Evolutionary conservation across 371 early-diverging fungal species (phyloP).

Genomic region (Nematocida homosporus): DNA sequence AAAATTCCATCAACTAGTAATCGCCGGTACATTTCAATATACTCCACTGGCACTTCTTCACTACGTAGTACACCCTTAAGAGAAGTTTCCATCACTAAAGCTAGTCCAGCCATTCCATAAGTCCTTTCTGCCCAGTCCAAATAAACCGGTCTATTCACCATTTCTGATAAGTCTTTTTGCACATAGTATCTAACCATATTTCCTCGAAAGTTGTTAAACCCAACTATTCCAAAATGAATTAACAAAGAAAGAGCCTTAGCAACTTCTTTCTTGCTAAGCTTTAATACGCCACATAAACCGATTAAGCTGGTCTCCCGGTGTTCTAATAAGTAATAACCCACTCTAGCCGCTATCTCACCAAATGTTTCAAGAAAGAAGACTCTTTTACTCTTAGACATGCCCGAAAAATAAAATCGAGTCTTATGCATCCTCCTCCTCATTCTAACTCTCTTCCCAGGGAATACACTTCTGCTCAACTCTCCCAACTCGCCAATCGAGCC

Average conservation of each 20-base stretch:
- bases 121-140: conserved; percentile 1
- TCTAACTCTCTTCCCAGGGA: too few relatives aligned
- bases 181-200: conserved; percentile 19
- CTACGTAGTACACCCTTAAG: neutral
- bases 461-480: too few relatives aligned
- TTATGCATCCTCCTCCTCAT: too few relatives aligned
- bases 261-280: conserved; percentile 5
- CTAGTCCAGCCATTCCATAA: conserved; percentile 3
- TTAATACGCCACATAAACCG: neutral
- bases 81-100: conserved; percentile 11
- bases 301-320: conserved; percentile 5
- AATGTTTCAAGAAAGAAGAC: conserved; percentile 42
- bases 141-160: conserved; percentile 39
- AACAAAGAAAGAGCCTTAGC: conserved; percentile 39
- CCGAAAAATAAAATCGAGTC: conserved; percentile 44
- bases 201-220: conserved; percentile 22
- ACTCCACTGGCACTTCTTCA: neutral
- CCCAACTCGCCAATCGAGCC: neutral
- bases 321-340: conserved; percentile 19
- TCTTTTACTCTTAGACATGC: conserved; percentile 15
- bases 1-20: conserved; percentile 21
- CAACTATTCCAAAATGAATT: conserved; percentile 44
- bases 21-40: neutral
- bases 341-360: conserved; percentile 27
- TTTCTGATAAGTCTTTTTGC: neutral